Evolutionary conservation across 495 filamentous ascomycete genomes (phyloP).

Genomic region (Hypoxylon fuscum): DNA sequence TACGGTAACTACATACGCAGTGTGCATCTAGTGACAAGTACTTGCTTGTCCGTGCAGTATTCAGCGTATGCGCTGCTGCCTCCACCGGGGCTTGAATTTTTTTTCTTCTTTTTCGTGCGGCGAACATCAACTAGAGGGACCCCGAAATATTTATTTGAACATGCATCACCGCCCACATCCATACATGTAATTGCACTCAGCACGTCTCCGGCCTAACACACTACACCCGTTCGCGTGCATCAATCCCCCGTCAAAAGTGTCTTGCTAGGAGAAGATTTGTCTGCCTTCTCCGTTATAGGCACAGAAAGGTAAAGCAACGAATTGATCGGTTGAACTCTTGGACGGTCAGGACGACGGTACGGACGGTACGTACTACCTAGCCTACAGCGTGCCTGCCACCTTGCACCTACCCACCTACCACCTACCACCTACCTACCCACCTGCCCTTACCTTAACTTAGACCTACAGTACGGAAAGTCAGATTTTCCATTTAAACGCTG

Average conservation of each 20-base stretch:
- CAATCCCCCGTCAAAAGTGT: too few relatives aligned
- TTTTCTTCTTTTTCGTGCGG: slow-evolving; percentile 9
- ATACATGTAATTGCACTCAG: slow-evolving; percentile 3
- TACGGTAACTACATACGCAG: too few relatives aligned
- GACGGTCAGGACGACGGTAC: too few relatives aligned
- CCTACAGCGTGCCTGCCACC: not conserved
- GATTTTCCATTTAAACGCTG: slow-evolving; percentile 24
- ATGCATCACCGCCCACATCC: slow-evolving; percentile 17
- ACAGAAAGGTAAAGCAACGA: too few relatives aligned
- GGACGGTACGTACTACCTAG: too few relatives aligned
- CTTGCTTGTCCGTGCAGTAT: too few relatives aligned
- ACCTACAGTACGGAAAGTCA: slow-evolving; percentile 18
- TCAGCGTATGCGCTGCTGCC: not conserved
- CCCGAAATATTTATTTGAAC: too few relatives aligned
- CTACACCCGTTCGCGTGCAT: too few relatives aligned
- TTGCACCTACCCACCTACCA: not conserved
- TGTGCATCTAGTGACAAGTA: too few relatives aligned
- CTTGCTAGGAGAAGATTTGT: too few relatives aligned
- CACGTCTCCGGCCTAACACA: slow-evolving; percentile 1
- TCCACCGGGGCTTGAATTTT: slow-evolving; percentile 12
- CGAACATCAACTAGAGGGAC: slow-evolving; percentile 20
- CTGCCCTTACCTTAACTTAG: slow-evolving; percentile 1
- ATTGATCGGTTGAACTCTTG: too few relatives aligned
- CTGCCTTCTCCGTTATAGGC: too few relatives aligned
- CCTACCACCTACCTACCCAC: not conserved